These are phyloP conservation scores for Teratosphaeria pseudoeucalypti DNA, from an alignment of 2,329 filamentous ascomycete genomes.

Conservation along the genomic window DNA sequence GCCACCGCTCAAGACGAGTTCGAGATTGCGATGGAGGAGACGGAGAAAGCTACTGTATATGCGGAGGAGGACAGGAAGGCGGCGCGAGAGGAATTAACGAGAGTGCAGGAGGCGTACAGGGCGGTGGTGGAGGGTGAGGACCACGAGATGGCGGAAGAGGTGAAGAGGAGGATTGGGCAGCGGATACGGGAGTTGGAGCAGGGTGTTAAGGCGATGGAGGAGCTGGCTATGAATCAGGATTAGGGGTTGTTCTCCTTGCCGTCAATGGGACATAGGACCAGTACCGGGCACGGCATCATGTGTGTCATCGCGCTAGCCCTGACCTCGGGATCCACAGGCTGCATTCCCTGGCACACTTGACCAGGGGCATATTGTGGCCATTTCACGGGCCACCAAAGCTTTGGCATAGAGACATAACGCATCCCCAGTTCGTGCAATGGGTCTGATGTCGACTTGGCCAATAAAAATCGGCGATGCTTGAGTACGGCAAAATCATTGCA, in stretches of 20 bases:
- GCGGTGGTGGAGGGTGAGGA: constrained; percentile 32
- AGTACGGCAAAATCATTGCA: no score
- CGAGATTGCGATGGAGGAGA: constrained; percentile 43
- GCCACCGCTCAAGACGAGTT: constrained; percentile 33
- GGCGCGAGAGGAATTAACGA: constrained; percentile 42
- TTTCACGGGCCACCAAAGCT: no score
- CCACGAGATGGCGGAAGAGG: constrained; percentile 37
- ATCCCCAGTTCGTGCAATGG: no score
- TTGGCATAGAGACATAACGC: no score
- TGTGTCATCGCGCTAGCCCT: background rate
- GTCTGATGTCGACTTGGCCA: no score
- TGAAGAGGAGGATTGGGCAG: constrained; percentile 40
- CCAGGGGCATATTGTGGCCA: no score
- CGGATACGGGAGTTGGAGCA: constrained; percentile 45
- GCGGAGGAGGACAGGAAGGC: constrained; percentile 45
- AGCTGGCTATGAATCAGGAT: constrained; percentile 1
- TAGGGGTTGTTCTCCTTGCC: background rate
- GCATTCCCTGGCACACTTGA: no score
- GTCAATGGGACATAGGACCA: background rate
- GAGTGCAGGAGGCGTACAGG: constrained; percentile 38
- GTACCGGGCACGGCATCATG: no score
- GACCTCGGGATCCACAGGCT: no score
- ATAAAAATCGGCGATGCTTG: no score
- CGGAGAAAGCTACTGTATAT: constrained; percentile 45
- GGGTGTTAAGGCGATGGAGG: constrained; percentile 26